These are phyloP conservation scores for Trifolium fragiferum DNA, from an alignment of 306 rosid genomes.

Conservation along the genomic window DNA sequence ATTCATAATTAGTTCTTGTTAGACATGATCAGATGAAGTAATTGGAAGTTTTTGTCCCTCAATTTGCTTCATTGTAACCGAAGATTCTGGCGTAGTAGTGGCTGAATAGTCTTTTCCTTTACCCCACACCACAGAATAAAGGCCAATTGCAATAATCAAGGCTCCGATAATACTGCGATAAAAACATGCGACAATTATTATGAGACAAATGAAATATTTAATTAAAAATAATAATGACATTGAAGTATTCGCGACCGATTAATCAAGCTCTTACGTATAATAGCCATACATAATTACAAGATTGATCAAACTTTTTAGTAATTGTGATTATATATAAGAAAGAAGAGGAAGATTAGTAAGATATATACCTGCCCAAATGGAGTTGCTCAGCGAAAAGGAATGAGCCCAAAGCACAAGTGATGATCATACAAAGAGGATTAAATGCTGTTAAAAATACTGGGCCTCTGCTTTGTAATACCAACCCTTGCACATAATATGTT, in stretches of 20 bases:
- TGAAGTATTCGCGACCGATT: not conserved
- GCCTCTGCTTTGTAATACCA: constrained; percentile 67
- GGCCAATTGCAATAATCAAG: constrained; percentile 66
- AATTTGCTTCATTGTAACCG: constrained; percentile 34
- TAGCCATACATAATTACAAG: not conserved
- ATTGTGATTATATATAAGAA: not conserved
- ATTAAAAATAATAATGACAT: no score
- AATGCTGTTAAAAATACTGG: constrained; percentile 81
- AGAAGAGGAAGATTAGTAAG: not conserved
- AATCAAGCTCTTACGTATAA: not conserved
- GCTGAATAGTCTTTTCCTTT: constrained; percentile 62
- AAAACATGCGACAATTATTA: no score
- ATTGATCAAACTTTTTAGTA: not conserved
- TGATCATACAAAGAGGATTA: constrained; percentile 75
- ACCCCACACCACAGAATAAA: constrained; percentile 85
- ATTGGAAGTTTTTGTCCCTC: constrained; percentile 42
- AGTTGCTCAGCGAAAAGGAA: constrained; percentile 66
- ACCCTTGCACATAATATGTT: constrained; percentile 68
- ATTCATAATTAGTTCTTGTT: not conserved
- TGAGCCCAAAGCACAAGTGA: constrained; percentile 58
- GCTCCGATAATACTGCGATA: constrained; percentile 65
- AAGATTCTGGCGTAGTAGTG: not conserved
- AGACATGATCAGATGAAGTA: constrained; percentile 29
- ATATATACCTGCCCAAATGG: constrained; percentile 66
- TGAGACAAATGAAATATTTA: no score